Percentiles rank a stretch among this genome's conserved stretches.
These are phyloP conservation scores for Erythrophleum ivorense DNA, from an alignment of 331 rosid genomes.

Conservation along the genomic window DNA sequence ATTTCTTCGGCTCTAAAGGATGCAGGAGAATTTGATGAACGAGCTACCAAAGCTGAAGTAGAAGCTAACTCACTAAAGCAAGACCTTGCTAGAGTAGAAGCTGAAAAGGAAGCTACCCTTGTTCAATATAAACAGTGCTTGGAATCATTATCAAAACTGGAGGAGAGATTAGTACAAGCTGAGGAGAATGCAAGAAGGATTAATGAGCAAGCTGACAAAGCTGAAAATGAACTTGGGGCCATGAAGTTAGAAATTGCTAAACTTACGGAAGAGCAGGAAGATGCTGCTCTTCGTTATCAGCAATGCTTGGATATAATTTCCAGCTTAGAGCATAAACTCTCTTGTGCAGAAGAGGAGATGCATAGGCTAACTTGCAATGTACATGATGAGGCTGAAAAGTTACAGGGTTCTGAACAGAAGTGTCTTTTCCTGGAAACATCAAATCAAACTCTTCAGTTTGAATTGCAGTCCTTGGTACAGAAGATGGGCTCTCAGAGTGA, in stretches of 20 bases:
- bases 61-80: conserved; percentile 69
- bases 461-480: conserved; percentile 68
- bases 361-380: conserved; percentile 59
- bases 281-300: conserved; percentile 68
- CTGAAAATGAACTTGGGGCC: conserved; percentile 63
- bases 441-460: conserved; percentile 73
- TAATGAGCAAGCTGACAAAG: conserved; percentile 64
- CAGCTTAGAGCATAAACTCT: conserved; percentile 69
- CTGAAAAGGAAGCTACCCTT: conserved; percentile 80
- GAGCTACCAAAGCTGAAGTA: conserved; percentile 69
- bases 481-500: conserved; percentile 77
- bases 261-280: conserved; percentile 76
- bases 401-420: conserved; percentile 68
- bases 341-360: conserved; percentile 70
- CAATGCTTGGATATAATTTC: conserved; percentile 77
- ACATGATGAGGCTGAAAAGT: conserved; percentile 64
- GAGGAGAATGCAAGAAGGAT: conserved; percentile 66
- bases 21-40: conserved; percentile 64
- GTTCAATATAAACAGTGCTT: conserved; percentile 58
- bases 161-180: conserved; percentile 58
- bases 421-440: conserved; percentile 73
- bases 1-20: conserved; percentile 62
- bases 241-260: conserved; percentile 64
- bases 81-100: conserved; percentile 68
- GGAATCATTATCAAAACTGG: conserved; percentile 63